Evolutionary conservation across 768 basidiomycete genomes (phyloP), one percentile per base, ranked within the genome.

Genomic region (Hypholoma sublateritium): DNA sequence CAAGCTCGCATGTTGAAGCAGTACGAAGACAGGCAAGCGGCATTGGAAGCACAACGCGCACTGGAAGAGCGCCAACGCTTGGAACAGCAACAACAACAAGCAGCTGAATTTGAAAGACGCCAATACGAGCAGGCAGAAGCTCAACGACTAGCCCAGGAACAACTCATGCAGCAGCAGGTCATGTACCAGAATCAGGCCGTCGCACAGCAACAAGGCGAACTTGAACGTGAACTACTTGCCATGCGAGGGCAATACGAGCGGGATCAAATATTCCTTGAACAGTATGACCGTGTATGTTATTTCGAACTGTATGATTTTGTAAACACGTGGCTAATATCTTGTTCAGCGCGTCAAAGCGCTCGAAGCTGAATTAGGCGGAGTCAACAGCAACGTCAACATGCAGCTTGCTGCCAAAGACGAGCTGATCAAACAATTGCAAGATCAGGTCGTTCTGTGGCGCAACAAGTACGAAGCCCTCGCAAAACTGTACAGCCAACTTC

Each of bases 381-480:
- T 93, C 63, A 78, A 81, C 21, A 75, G 80, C 59, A 93, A 95
- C 66, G 82, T 96, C 59, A 85, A 83, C 59, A 87, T 91, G 4
- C 97, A 98, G 71, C 80, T 97, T 75, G 69, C 77, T 50, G 89
- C 94, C 14, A 99, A 98, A 71, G 97, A 99, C 69, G 95, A 97
- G 13, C 76, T 98, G 66, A 96, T 98, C 72, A 88, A 87, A 67
- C 93, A 95, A 68, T 82, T 99, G 3, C 96, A 98, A 67, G 93
- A 97, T 67, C 97, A 99, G 74, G 95, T 98, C 60, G 91, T 85
- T 3, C 76, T 96, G 13, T 99, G 97, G 97, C 88, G 94, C 55
- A 95, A 93, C 77, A 99, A 99, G 74, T 99, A 99, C 71, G 97
- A 99, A 70, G 93, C 96, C 0, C 80, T 99, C 57, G 97, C 97